These are phyloP conservation scores for Neonothopanus nambi DNA, from an alignment of 1,284 basidiomycete genomes.

Conservation along the genomic window DNA sequence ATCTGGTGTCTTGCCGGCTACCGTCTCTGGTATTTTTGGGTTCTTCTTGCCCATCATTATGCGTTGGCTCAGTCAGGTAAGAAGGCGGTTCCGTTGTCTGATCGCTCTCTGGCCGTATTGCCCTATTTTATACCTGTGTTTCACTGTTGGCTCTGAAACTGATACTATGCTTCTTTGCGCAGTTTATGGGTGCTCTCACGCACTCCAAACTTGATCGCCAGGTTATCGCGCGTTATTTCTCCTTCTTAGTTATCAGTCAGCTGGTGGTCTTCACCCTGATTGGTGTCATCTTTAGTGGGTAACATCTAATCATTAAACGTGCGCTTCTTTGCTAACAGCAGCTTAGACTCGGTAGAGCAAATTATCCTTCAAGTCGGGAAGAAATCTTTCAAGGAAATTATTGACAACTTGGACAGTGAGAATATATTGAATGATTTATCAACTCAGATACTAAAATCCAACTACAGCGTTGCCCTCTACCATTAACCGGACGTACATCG, in stretches of 20 bases:
- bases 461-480: constrained; percentile 62
- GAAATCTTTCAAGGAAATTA: constrained; percentile 68
- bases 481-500: constrained; percentile 81
- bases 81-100: constrained; percentile 2
- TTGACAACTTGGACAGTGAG: constrained; percentile 67
- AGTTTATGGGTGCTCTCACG: constrained; percentile 80
- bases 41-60: constrained; percentile 88
- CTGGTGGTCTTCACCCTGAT: constrained; percentile 91
- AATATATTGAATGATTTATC: constrained; percentile 6
- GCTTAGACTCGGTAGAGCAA: constrained; percentile 59
- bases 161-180: constrained; percentile 14
- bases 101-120: background rate
- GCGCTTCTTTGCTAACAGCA: constrained; percentile 8
- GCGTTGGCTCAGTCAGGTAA: constrained; percentile 65
- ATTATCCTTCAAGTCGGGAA: constrained; percentile 73
- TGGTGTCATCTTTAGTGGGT: constrained; percentile 82
- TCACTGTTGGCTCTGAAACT: background rate
- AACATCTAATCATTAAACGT: background rate
- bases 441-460: background rate
- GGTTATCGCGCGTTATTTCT: constrained; percentile 88
- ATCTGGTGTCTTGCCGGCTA: constrained; percentile 87
- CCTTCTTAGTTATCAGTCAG: constrained; percentile 89
- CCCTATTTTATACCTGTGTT: background rate
- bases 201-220: constrained; percentile 84
- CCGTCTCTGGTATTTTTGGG: constrained; percentile 86